A percentile compares a stretch with the other conserved stretches of the same genome.
Evolutionary conservation across 768 basidiomycete genomes (phyloP).

Genomic region (Tubosaeta sp.): DNA sequence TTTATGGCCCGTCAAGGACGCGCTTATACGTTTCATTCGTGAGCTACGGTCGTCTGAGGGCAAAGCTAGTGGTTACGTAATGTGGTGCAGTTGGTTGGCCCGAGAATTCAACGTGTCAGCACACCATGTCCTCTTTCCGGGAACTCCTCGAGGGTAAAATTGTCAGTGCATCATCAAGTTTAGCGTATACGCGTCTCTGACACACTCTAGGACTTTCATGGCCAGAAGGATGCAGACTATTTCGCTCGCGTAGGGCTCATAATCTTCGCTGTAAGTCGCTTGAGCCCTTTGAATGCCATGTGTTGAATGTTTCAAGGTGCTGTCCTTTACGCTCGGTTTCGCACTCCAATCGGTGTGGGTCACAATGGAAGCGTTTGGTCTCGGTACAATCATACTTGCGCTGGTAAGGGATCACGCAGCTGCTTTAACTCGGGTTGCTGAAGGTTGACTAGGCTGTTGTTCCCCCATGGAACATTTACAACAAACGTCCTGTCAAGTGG

Average conservation of each 20-base stretch:
- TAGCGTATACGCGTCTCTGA: conserved; percentile 1
- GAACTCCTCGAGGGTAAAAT: conserved; percentile 30
- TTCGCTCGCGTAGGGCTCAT: conserved; percentile 23
- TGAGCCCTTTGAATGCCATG: neutral
- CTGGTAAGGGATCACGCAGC: conserved; percentile 12
- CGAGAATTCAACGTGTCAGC: conserved; percentile 6
- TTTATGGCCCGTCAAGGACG: conserved; percentile 28
- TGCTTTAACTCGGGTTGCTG: neutral
- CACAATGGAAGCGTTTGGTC: conserved; percentile 21
- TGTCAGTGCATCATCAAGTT: conserved; percentile 10
- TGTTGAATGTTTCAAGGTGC: conserved; percentile 13
- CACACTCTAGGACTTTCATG: conserved; percentile 27
- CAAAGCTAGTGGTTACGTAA: conserved; percentile 16
- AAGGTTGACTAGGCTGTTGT: conserved; percentile 44
- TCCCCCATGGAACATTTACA: conserved; percentile 62
- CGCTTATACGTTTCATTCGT: conserved; percentile 21
- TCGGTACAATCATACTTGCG: conserved; percentile 18
- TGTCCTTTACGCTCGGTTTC: conserved; percentile 30
- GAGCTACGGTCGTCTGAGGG: neutral
- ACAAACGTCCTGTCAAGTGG: conserved; percentile 22
- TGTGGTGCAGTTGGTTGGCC: neutral
- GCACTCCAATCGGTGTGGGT: conserved; percentile 24
- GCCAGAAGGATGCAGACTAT: conserved; percentile 25
- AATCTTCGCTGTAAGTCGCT: conserved; percentile 20
- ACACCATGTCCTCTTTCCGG: conserved; percentile 23